Evolutionary conservation across 371 early-diverging fungal genomes (phyloP), one percentile per base, ranked within the genome.

Genomic region (Mortierella sp.): DNA sequence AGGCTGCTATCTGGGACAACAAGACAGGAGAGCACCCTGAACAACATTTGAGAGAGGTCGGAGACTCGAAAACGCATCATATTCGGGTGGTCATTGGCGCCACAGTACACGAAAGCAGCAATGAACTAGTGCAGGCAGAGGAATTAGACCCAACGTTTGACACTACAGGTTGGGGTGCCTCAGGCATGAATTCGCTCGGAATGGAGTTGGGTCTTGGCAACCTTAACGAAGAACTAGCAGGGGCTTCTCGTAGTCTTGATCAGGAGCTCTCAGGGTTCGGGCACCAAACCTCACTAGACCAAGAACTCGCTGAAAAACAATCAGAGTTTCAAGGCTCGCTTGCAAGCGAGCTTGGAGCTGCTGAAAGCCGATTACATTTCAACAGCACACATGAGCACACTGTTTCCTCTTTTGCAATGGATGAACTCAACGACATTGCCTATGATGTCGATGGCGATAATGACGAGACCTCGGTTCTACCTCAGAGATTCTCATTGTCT

Each of bases 1-100:
- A 66, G 4, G 72, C 75, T 20, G 80, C 80, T 10, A 79, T 74
- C 57, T 79, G 80, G 80, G 80, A 74, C 43, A 62, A 71, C 43
- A 70, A 68, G 45, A 74, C 75, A 20, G 80, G 80, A 58, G 73
- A 69, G n/a, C n/a, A 69, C 28, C 78, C 74, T 6, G 66, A 60
- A 18, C 57, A 64, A 22, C 30, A 68, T 18, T 20, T 58, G 64
- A 35, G 12, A 22, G 71, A 26, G 14, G 37, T 55, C 16, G 64
- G 26, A 30, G 40, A 6, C 26, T 18, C 59, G 14, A 40, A 35
- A 6, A 55, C 55, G 8, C 55, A 55, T 28, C 55, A 55, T 26
- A 26, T 55, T 26, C 55, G 28, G 28, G 10, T 55, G 11, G 55
- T 55, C 11, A 12, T 55, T 55, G 55, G 30, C 28, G 16, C 55